phyloP scores from a whole-genome alignment of 371 early-diverging fungal species.

The Parasitella parasitica region DNA sequence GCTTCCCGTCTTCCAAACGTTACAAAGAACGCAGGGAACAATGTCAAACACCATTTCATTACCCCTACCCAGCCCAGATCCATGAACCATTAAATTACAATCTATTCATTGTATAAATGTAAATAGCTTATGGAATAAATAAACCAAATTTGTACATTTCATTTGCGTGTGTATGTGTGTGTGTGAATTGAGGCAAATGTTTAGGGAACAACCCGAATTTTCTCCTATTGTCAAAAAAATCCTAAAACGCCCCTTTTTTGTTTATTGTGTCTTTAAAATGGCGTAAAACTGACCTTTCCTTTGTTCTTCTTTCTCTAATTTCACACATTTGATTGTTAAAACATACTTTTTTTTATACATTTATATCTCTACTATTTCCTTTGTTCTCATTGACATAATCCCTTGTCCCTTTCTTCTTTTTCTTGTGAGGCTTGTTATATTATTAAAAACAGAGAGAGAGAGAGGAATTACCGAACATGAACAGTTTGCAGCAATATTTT shows the following conservation, averaged over 20 bases:
- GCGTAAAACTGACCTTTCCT: background rate
- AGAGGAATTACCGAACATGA: background rate
- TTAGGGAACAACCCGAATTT: background rate
- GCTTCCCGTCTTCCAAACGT: constrained; percentile 16
- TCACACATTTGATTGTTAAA: background rate
- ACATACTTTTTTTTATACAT: background rate
- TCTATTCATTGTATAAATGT: background rate
- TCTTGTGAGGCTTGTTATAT: background rate
- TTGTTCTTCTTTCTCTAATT: background rate
- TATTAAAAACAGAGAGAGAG: too few species aligned
- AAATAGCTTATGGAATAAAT: constrained; percentile 4
- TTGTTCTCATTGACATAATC: background rate
- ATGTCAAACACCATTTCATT: constrained; percentile 12
- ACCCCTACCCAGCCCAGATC: constrained; percentile 24
- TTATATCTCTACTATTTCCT: background rate
- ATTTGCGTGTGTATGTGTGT: background rate
- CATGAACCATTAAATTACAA: constrained; percentile 24
- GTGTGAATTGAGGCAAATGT: background rate
- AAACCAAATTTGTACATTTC: background rate
- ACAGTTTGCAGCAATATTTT: constrained; percentile 17
- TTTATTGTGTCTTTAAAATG: background rate
- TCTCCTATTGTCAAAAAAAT: background rate
- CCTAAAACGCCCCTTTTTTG: background rate
- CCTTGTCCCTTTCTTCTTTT: background rate
- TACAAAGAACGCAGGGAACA: constrained; percentile 19